Percentiles rank a stretch among this genome's conserved stretches.
These are phyloP conservation scores for Daldinia decipiens DNA, from an alignment of 495 filamentous ascomycete genomes.

Conservation along the genomic window DNA sequence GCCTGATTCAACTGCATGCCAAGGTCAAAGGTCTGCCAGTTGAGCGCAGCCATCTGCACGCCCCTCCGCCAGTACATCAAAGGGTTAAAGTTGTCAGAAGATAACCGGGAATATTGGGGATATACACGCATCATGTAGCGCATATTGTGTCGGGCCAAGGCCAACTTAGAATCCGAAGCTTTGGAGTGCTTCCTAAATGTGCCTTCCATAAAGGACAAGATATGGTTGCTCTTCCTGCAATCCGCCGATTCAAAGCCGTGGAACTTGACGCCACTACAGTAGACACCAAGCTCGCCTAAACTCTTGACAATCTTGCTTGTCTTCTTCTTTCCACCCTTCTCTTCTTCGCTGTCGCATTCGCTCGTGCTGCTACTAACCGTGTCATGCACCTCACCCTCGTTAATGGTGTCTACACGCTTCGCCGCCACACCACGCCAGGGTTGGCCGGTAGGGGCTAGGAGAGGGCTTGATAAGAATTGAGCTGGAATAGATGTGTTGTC, in stretches of 20 bases:
- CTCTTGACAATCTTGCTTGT: constrained; percentile 87
- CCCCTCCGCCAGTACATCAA: constrained; percentile 91
- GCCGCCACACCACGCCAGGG: constrained; percentile 44
- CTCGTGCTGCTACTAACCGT: constrained; percentile 63
- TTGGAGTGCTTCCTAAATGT: constrained; percentile 82
- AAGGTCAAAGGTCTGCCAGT: constrained; percentile 98
- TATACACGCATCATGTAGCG: constrained; percentile 94
- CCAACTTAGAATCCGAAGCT: constrained; percentile 72
- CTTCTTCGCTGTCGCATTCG: constrained; percentile 66
- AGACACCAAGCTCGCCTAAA: constrained; percentile 87
- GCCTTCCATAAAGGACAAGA: constrained; percentile 90
- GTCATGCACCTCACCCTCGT: constrained; percentile 62
- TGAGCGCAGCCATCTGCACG: constrained; percentile 95
- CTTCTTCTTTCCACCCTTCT: constrained; percentile 69
- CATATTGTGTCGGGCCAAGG: constrained; percentile 89
- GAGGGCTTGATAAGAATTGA: constrained; percentile 68
- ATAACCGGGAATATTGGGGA: constrained; percentile 79
- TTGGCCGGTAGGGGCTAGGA: constrained; percentile 51
- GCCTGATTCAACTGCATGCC: constrained; percentile 96
- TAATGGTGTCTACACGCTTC: constrained; percentile 59
- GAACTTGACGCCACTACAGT: constrained; percentile 87
- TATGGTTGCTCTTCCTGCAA: constrained; percentile 86
- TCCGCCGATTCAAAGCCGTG: constrained; percentile 76
- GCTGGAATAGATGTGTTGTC: constrained; percentile 65
- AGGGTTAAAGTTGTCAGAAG: constrained; percentile 92